Evolutionary conservation across 306 rosid species (phyloP), one percentile per base, ranked within the genome.

Genomic region (Lathyrus sativus): DNA sequence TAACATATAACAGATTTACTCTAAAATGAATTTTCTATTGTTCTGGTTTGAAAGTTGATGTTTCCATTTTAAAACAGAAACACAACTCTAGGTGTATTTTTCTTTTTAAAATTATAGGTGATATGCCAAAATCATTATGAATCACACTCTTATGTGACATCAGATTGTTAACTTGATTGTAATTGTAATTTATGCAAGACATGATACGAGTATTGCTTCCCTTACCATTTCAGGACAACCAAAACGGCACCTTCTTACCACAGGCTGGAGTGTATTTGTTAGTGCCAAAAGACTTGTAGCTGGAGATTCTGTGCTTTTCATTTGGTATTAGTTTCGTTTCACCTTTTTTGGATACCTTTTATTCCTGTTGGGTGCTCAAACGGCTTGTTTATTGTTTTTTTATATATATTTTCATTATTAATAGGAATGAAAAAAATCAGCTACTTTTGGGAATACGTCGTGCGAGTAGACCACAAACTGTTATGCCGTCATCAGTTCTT

Each of bases 251-350:
- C 96, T 90, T 76, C 96, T 90, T 80, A 90, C 96, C 4, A 90
- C 96, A 11, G 96, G 96, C 26, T 89, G 96, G 96, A 89, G 96
- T 70, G 91, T 90, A 75, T 90, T 87, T 79, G 96, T 90, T 72
- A 90, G 91, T 82, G 96, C 96, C 74, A 90, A 90, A 80, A 88
- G 96, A 81, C 88, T 90, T 53, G 90, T 90, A 22, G 92, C 91
- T 12, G 96, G 96, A 64, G 96, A 90, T 81, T 90, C 96, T 71
- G 95, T 90, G 74, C 95, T 90, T 78, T 90, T 90, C 79, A 88
- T 88, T 65, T 90, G 96, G 96, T 90, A 78, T 37, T 46, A 65
- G 5, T 80, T 64, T 49, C 14, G 5, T 72, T 45, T 5, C 13
- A 38, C 75, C 37, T 49, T 70, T 70, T 81, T 31, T 4, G 50